A percentile compares a stretch with the other conserved stretches of the same genome.
phyloP scores from a whole-genome alignment of 495 filamentous ascomycete genomes.

The Xylaria telfairii region DNA sequence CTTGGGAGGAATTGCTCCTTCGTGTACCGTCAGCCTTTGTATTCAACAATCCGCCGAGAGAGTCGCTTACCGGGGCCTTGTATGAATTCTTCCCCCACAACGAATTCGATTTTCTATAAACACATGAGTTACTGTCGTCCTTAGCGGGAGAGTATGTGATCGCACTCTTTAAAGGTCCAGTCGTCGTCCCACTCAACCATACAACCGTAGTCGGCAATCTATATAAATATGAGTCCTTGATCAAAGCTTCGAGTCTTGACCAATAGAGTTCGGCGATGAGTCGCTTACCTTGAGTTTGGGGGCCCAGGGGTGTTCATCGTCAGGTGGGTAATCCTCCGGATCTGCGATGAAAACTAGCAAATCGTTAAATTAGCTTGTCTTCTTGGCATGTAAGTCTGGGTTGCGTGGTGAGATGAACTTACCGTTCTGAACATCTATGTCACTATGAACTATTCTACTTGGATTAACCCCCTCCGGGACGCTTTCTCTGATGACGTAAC shows the following conservation, averaged over 20 bases:
- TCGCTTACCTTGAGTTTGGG: slow-evolving; percentile 11
- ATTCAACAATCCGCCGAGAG: background rate
- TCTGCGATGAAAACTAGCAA: slow-evolving; percentile 11
- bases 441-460: background rate
- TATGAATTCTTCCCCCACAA: background rate
- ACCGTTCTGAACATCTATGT: slow-evolving; percentile 22
- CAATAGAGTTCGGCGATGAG: background rate
- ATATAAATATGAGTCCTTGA: background rate
- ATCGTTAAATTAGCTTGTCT: slow-evolving; percentile 2
- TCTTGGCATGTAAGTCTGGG: background rate
- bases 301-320: slow-evolving; percentile 3
- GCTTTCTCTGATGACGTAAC: no score
- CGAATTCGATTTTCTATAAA: background rate
- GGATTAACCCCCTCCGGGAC: no score
- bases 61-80: slow-evolving; percentile 16
- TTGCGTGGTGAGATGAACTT: background rate
- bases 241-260: background rate
- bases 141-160: background rate
- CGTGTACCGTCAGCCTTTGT: background rate
- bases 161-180: background rate
- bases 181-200: slow-evolving; percentile 13
- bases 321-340: background rate
- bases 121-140: background rate
- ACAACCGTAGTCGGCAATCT: slow-evolving; percentile 25
- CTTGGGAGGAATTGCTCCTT: slow-evolving; percentile 7